A percentile compares a stretch with the other conserved stretches of the same genome.
Evolutionary conservation across 441 rosid species (phyloP).

Genomic region (Mallotus japonicus): DNA sequence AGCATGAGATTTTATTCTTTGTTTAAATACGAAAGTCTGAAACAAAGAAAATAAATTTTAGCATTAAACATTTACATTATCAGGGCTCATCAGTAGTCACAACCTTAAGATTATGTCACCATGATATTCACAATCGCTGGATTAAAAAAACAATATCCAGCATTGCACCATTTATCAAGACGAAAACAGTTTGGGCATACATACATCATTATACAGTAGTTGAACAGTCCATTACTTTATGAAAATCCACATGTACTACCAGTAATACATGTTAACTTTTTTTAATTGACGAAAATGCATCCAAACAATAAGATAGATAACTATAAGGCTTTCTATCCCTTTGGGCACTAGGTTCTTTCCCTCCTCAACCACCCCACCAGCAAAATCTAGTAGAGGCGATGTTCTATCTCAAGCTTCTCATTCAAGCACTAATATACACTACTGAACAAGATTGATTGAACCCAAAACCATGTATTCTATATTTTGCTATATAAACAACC

Average conservation of each 20-base stretch:
- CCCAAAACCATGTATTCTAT: background rate
- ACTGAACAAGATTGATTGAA: background rate
- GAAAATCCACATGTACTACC: no score
- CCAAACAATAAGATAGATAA: background rate
- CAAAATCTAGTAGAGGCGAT: no score
- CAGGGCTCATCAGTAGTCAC: background rate
- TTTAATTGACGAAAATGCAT: no score
- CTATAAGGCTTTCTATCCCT: background rate
- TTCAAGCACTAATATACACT: background rate
- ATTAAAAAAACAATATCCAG: background rate
- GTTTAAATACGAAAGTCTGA: background rate
- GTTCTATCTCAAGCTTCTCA: no score
- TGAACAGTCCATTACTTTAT: no score
- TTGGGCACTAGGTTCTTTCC: no score
- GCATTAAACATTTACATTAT: background rate
- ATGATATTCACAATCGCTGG: background rate
- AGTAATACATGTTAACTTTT: no score
- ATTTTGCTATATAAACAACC: no score
- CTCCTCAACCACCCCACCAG: no score
- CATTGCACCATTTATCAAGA: background rate
- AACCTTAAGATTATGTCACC: background rate
- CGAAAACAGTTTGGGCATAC: background rate
- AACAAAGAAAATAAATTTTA: background rate
- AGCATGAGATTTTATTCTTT: no score
- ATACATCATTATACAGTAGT: no score